Evolutionary conservation across 1,284 basidiomycete genomes (phyloP), one percentile per base, ranked within the genome.

Genomic region (Cystobasidium sp.): DNA sequence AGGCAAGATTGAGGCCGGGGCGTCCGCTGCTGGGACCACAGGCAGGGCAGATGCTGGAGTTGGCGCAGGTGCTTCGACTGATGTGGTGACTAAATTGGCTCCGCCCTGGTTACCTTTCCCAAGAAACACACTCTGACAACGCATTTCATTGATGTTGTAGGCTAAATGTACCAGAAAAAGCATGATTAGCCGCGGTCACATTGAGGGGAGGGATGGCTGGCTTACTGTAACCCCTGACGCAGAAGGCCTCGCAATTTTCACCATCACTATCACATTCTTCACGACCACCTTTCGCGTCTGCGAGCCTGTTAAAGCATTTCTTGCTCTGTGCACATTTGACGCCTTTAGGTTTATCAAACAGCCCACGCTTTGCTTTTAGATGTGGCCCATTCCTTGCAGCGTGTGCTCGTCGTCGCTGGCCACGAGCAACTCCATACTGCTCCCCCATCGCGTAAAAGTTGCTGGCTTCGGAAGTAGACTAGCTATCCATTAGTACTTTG

Each of bases 201-300:
- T 31, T 31, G 31, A 31, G 5, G 5, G 31, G 5, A 5, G 5
- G 16, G 20, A 16, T 16, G 55, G 3, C 16, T 24, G n/a, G 55
- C 63, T 39, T 52, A 67, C 64, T n/a, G 20, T 49, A 55, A 14
- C 64, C 64, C 6, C 37, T 7, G 20, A 41, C 12, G 39, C 64
- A 67, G 39, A 67, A 52, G 1, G 64, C 64, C 43, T 41, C 20
- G 49, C 64, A 67, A 22, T 67, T 37, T 49, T 52, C 39, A 16
- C 64, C 64, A 31, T 47, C 49, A 14, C 22, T 20, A 31, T 67
- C 37, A 39, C 64, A 67, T n/a, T 52, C 64, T 53, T 52, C 12
- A 41, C 24, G 49, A 43, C 64, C 64, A 12, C 64, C 64, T 20
- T 43, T 22, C 9, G 64, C 64, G 43, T 67, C 64, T 10, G 18